These are phyloP conservation scores for Aspergillus haitiensis DNA, from an alignment of 495 filamentous ascomycete genomes.

Conservation along the genomic window DNA sequence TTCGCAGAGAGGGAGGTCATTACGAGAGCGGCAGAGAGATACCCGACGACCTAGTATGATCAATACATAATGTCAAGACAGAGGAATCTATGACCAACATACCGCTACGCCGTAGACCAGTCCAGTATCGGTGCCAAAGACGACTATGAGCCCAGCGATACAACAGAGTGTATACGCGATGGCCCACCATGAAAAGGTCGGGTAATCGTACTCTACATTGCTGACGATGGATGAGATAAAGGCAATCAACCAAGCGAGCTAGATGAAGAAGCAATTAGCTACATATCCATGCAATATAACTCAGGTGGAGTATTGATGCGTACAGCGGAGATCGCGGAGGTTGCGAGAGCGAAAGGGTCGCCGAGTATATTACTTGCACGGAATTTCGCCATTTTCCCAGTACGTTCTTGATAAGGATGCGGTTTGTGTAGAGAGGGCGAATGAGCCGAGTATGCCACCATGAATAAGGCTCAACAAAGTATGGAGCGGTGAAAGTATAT, in stretches of 20 bases:
- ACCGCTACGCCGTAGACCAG: slow-evolving; percentile 88
- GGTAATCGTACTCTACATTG: slow-evolving; percentile 60
- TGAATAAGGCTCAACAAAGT: slow-evolving; percentile 30
- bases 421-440: slow-evolving; percentile 82
- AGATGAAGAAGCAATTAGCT: slow-evolving; percentile 20
- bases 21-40: slow-evolving; percentile 76
- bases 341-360: slow-evolving; percentile 94
- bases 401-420: slow-evolving; percentile 45
- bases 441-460: slow-evolving; percentile 48
- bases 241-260: slow-evolving; percentile 94
- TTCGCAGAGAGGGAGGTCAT: slow-evolving; percentile 83
- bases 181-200: slow-evolving; percentile 89
- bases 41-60: slow-evolving; percentile 71
- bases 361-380: slow-evolving; percentile 86
- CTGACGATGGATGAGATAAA: slow-evolving; percentile 84
- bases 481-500: slow-evolving; percentile 11
- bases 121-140: slow-evolving; percentile 77
- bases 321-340: slow-evolving; percentile 88
- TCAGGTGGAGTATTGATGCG: slow-evolving; percentile 35
- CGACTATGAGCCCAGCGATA: slow-evolving; percentile 74
- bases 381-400: slow-evolving; percentile 56
- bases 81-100: slow-evolving; percentile 30
- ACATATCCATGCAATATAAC: not conserved
- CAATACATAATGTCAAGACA: slow-evolving; percentile 19
- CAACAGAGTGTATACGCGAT: slow-evolving; percentile 80